A percentile compares a stretch with the other conserved stretches of the same genome.
Conservation (phyloP, 2,329 filamentous ascomycete genomes). For the Verticillium isaacii region DNA sequence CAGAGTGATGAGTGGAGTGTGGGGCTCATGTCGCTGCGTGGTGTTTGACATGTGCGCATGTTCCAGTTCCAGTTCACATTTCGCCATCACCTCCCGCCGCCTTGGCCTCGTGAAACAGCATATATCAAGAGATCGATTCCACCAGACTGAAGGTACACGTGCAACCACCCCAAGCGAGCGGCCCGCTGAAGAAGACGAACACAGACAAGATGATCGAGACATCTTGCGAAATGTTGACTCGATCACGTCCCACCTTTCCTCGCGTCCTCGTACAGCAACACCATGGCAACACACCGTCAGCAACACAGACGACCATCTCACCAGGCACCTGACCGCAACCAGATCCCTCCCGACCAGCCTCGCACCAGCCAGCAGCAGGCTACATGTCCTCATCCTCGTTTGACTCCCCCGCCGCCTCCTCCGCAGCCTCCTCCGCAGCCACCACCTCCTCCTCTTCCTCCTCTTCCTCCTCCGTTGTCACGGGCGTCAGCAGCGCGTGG, state of each 20-base stretch:
- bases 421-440: neutral
- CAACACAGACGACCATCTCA: neutral
- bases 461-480: neutral
- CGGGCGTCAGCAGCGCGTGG: neutral
- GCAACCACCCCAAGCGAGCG: too few species aligned
- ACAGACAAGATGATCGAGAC: too few species aligned
- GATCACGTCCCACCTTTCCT: neutral
- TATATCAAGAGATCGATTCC: too few species aligned
- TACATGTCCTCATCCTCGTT: neutral
- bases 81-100: neutral
- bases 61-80: neutral
- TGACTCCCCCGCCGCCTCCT: neutral
- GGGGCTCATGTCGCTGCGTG: too few species aligned
- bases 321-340: too few species aligned
- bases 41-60: neutral
- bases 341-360: neutral
- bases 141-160: too few species aligned
- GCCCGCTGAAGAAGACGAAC: too few species aligned
- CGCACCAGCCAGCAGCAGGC: neutral
- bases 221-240: neutral
- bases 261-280: neutral
- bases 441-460: neutral
- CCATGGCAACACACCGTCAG: neutral
- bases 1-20: too few species aligned
- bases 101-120: too few species aligned